Conservation (phyloP, 2,329 filamentous ascomycete genomes). For the Metarhizium brunneum region DNA sequence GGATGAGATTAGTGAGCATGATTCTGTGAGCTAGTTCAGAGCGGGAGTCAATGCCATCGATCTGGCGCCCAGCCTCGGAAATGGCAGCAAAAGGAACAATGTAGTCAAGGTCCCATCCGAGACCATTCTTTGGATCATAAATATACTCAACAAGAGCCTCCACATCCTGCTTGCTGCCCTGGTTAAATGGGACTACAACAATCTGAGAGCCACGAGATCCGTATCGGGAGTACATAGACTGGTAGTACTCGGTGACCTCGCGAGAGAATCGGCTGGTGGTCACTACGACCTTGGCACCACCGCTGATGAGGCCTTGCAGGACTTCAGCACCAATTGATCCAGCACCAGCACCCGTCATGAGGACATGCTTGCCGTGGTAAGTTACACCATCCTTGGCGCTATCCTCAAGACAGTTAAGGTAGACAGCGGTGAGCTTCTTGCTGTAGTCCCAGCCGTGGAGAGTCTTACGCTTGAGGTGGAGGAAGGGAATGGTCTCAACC, state of each 20-base stretch:
- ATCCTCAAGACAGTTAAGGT: slow-evolving; percentile 84
- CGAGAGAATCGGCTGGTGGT: slow-evolving; percentile 95
- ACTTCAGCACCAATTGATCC: slow-evolving; percentile 98
- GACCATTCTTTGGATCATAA: slow-evolving; percentile 89
- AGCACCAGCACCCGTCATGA: slow-evolving; percentile 97
- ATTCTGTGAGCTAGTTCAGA: slow-evolving; percentile 97
- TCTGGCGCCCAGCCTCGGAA: slow-evolving; percentile 93
- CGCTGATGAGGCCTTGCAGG: slow-evolving; percentile 88
- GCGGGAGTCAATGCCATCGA: slow-evolving; percentile 92
- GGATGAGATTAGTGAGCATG: slow-evolving; percentile 95
- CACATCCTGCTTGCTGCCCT: slow-evolving; percentile 96
- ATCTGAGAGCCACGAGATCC: slow-evolving; percentile 92
- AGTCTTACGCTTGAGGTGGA: slow-evolving; percentile 90
- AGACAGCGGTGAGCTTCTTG: slow-evolving; percentile 92
- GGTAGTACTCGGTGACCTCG: slow-evolving; percentile 98
- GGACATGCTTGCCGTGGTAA: slow-evolving; percentile 88
- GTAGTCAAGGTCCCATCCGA: slow-evolving; percentile 96
- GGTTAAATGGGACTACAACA: slow-evolving; percentile 97
- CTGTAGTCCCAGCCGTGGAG: slow-evolving; percentile 98
- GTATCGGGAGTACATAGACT: slow-evolving; percentile 93
- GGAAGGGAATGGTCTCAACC: slow-evolving; percentile 93
- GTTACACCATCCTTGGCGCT: slow-evolving; percentile 81
- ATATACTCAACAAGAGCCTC: slow-evolving; percentile 93
- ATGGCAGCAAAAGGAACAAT: slow-evolving; percentile 96
- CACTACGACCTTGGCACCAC: slow-evolving; percentile 92